Conservation (phyloP, 306 rosid species). For the Gleditsia sinensis region DNA sequence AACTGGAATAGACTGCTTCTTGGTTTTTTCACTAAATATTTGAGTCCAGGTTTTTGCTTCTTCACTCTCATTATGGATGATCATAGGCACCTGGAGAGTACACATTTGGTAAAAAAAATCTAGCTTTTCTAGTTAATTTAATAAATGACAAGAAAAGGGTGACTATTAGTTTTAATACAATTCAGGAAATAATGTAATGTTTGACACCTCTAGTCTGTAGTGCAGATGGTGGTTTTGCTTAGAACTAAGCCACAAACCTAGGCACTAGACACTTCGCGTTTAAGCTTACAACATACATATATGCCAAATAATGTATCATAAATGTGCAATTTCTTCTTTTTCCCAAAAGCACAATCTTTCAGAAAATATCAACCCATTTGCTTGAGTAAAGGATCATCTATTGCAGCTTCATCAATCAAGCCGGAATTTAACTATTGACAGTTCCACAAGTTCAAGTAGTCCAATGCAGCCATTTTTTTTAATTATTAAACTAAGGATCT, state of each 20-base stretch:
- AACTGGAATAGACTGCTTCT: conserved; percentile 83
- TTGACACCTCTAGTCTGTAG: neutral
- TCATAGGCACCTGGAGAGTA: conserved; percentile 68
- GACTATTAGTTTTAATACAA: neutral
- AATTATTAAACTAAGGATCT: neutral
- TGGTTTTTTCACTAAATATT: conserved; percentile 79
- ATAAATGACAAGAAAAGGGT: neutral
- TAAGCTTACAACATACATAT: conserved; percentile 2
- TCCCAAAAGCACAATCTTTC: neutral
- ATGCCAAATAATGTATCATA: neutral
- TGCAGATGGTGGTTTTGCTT: conserved; percentile 19
- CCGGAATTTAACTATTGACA: neutral
- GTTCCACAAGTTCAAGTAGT: neutral
- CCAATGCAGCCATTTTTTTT: neutral
- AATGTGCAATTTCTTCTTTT: conserved; percentile 9
- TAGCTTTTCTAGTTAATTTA: neutral
- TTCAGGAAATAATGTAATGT: neutral
- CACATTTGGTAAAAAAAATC: conserved; percentile 20
- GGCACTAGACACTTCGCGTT: neutral
- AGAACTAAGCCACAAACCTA: conserved; percentile 6
- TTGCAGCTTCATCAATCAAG: conserved; percentile 4
- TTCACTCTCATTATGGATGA: conserved; percentile 80
- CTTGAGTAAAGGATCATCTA: neutral
- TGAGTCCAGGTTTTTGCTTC: conserved; percentile 75
- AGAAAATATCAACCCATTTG: neutral